Conservation (phyloP, 257 asterid species). For the Thymus quinquecostatus region DNA sequence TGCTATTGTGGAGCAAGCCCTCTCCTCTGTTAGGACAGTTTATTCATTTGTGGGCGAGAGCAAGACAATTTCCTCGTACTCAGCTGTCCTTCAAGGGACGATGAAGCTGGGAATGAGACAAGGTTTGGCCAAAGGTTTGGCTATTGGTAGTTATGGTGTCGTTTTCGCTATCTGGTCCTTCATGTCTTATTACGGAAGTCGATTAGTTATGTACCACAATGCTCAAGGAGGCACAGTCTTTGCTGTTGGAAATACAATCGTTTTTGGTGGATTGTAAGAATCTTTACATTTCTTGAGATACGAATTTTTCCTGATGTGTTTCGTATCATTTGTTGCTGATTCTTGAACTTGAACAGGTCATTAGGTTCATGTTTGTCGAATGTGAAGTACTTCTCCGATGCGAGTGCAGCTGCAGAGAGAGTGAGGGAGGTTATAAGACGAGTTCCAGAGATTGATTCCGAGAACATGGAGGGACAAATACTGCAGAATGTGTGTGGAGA, state of each 20-base stretch:
- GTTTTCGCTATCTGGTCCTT: constrained; percentile 54
- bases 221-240: constrained; percentile 84
- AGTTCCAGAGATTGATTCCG: constrained; percentile 51
- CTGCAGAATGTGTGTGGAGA: no score
- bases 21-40: no score
- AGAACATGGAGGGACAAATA: constrained; percentile 43
- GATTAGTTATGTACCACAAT: constrained; percentile 81
- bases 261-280: constrained; percentile 89
- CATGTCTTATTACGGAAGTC: constrained; percentile 81
- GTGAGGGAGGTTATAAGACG: constrained; percentile 64
- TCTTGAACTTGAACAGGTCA: constrained; percentile 50
- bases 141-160: no score
- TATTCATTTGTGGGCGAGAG: no score
- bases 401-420: constrained; percentile 78
- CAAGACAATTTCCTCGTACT: no score
- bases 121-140: no score
- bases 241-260: constrained; percentile 84
- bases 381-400: constrained; percentile 75
- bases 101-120: no score
- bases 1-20: constrained; percentile 57
- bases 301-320: background rate
- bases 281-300: background rate
- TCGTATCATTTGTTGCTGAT: background rate
- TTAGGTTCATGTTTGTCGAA: constrained; percentile 83
- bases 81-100: no score